Conservation (phyloP, 495 filamentous ascomycete genomes). For the Penicillium psychrofluorescens region DNA sequence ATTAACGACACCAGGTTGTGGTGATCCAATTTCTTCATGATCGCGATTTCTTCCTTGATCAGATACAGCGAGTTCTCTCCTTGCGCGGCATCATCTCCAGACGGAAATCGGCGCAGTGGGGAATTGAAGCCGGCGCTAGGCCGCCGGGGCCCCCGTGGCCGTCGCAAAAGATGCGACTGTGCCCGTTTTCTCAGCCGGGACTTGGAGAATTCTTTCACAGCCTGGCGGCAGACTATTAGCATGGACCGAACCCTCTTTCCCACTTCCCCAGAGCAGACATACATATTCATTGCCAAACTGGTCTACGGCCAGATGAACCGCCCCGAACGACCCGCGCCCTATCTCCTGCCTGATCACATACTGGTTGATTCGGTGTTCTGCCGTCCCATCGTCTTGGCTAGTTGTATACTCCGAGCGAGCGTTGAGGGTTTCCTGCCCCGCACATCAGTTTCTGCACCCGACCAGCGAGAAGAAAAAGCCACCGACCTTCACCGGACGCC, state of each 20-base stretch:
- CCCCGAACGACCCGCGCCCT: conserved; percentile 88
- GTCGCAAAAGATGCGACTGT: conserved; percentile 83
- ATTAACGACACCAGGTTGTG: conserved; percentile 86
- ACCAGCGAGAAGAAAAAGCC: background rate
- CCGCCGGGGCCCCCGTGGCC: conserved; percentile 48
- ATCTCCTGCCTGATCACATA: conserved; percentile 95
- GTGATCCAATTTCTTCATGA: conserved; percentile 98
- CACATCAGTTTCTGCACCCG: conserved; percentile 13
- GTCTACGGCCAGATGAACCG: conserved; percentile 86
- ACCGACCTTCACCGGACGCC: conserved; percentile 63
- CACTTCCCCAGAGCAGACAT: conserved; percentile 20
- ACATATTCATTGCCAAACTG: conserved; percentile 93
- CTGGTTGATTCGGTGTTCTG: conserved; percentile 83
- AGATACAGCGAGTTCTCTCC: conserved; percentile 75
- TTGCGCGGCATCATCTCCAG: conserved; percentile 44
- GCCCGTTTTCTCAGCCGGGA: conserved; percentile 83
- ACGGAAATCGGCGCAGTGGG: conserved; percentile 47
- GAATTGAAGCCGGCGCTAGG: conserved; percentile 57
- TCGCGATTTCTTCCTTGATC: conserved; percentile 94
- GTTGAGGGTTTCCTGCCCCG: conserved; percentile 76
- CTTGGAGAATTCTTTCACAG: conserved; percentile 97
- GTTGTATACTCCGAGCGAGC: conserved; percentile 81
- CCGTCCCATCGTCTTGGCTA: conserved; percentile 72
- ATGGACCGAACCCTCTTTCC: background rate
- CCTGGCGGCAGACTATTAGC: conserved; percentile 39